Evolutionary conservation across 352 stramenopile species (phyloP).

Genomic region (Lagenidium sp.): DNA sequence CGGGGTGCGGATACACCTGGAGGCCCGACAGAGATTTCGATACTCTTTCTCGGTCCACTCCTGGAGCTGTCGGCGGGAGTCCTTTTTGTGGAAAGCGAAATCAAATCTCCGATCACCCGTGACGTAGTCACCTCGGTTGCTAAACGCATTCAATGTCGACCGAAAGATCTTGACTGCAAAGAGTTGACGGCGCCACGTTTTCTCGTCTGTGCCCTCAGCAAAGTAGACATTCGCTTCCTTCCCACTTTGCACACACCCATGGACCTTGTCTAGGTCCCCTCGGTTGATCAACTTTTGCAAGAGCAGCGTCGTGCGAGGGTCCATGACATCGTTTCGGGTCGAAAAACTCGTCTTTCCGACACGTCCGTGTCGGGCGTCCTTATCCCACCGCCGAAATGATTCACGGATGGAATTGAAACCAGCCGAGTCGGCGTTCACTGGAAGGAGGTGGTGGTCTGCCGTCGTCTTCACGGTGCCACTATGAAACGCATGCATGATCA

Average conservation of each 20-base stretch:
- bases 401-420: conserved; percentile 52
- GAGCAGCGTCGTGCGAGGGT: conserved; percentile 45
- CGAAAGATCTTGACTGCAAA: conserved; percentile 77
- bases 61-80: conserved; percentile 54
- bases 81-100: conserved; percentile 66
- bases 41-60: conserved; percentile 72
- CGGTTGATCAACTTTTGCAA: conserved; percentile 20
- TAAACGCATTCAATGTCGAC: conserved; percentile 76
- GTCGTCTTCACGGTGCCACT: background rate
- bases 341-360: conserved; percentile 42
- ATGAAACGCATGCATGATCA: background rate
- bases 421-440: conserved; percentile 17
- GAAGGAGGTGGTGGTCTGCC: conserved; percentile 6
- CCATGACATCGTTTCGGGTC: conserved; percentile 69
- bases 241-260: conserved; percentile 67
- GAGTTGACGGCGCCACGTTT: conserved; percentile 19
- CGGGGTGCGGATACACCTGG: conserved; percentile 38
- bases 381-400: conserved; percentile 35
- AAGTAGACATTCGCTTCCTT: conserved; percentile 83
- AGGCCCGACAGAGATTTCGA: conserved; percentile 44
- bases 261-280: conserved; percentile 57
- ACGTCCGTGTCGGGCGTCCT: conserved; percentile 54
- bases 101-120: conserved; percentile 73
- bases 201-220: conserved; percentile 41
- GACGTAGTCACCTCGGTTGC: conserved; percentile 77